phyloP scores from a whole-genome alignment of 345 rosid species.

The Dimocarpus longan region DNA sequence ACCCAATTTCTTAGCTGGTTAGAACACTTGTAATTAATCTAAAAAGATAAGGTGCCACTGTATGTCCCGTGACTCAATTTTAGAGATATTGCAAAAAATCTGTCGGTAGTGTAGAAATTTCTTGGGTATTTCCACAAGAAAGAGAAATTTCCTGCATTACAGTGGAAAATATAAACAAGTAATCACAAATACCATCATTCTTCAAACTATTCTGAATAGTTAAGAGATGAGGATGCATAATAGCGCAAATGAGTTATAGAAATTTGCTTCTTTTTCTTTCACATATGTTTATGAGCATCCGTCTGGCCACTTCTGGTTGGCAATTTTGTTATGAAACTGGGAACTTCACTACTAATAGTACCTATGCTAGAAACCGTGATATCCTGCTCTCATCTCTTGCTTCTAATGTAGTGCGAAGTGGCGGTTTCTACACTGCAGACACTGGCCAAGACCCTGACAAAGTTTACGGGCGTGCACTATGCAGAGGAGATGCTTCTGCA shows the following conservation, averaged over 20 bases:
- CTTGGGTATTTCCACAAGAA: too few relatives aligned
- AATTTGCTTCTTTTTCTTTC: neutral
- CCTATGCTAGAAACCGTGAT: conserved; percentile 22
- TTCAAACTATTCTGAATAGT: too few relatives aligned
- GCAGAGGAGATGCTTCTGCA: conserved; percentile 22
- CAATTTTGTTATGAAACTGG: neutral
- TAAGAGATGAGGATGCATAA: neutral
- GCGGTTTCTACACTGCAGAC: neutral
- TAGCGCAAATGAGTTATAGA: neutral
- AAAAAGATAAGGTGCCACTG: too few relatives aligned
- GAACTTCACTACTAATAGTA: conserved; percentile 20
- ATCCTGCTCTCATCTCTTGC: neutral
- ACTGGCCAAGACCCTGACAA: conserved; percentile 1
- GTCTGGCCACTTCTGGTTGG: neutral
- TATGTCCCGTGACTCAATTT: neutral
- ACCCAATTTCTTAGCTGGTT: too few relatives aligned
- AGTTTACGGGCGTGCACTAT: conserved; percentile 31
- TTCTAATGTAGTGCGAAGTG: neutral
- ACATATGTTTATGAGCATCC: neutral
- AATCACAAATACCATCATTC: too few relatives aligned
- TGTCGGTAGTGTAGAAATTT: too few relatives aligned
- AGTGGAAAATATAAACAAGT: too few relatives aligned
- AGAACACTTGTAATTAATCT: too few relatives aligned
- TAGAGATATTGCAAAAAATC: neutral
- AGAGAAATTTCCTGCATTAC: too few relatives aligned